Percentiles rank a stretch among this genome's conserved stretches.
Evolutionary conservation across 2,329 filamentous ascomycete genomes (phyloP).

Genomic region (Fusarium sp.): DNA sequence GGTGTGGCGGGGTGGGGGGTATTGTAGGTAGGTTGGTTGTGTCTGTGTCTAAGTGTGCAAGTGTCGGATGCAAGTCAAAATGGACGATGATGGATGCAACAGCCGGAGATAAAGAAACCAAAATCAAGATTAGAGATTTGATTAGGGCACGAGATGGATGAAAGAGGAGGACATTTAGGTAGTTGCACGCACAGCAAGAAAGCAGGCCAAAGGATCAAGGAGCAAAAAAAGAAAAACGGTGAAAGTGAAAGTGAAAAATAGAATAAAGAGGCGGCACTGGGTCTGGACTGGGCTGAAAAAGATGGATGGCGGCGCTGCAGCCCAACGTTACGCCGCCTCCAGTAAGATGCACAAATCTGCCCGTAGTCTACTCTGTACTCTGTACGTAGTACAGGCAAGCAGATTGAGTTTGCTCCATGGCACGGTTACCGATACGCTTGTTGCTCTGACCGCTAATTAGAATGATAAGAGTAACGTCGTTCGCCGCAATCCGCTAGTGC

Average conservation of each 20-base stretch:
- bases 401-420: conserved; percentile 9
- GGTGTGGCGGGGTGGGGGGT: no score
- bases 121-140: conserved; percentile 1
- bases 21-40: no score
- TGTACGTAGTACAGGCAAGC: neutral
- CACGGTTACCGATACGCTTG: conserved; percentile 5
- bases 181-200: conserved; percentile 16
- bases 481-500: conserved; percentile 10
- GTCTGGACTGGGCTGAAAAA: conserved; percentile 33
- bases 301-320: conserved; percentile 34
- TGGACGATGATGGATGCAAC: neutral
- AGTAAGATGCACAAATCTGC: conserved; percentile 26
- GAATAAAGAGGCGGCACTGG: conserved; percentile 6
- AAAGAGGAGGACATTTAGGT: neutral
- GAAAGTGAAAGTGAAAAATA: conserved; percentile 13
- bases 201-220: neutral
- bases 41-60: conserved; percentile 19
- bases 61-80: conserved; percentile 3
- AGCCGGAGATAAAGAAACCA: conserved; percentile 1
- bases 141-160: conserved; percentile 19
- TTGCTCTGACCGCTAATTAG: conserved; percentile 25
- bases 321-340: conserved; percentile 40
- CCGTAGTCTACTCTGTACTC: no score
- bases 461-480: conserved; percentile 28
- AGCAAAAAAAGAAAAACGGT: conserved; percentile 6